A percentile compares a stretch with the other conserved stretches of the same genome.
phyloP scores from a whole-genome alignment of 495 filamentous ascomycete genomes.

The Cetradonia linearis region DNA sequence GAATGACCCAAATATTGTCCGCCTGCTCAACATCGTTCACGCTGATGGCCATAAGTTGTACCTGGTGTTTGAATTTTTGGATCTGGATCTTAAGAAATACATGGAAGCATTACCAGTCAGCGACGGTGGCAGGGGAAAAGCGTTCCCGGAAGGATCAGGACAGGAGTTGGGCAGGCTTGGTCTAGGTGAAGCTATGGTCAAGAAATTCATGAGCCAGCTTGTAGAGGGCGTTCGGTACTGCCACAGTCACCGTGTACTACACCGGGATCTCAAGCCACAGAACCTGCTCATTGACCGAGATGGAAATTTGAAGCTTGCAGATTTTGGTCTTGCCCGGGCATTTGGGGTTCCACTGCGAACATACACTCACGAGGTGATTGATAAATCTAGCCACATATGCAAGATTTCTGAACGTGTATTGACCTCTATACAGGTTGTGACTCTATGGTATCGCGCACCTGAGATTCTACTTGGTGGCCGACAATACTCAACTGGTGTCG shows the following conservation, averaged over 20 bases:
- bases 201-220: conserved; percentile 95
- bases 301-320: conserved; percentile 91
- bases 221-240: conserved; percentile 88
- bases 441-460: conserved; percentile 95
- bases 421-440: conserved; percentile 59
- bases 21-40: conserved; percentile 87
- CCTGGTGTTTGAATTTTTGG: conserved; percentile 89
- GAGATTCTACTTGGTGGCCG: conserved; percentile 95
- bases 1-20: conserved; percentile 90
- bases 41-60: conserved; percentile 95
- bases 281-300: conserved; percentile 92
- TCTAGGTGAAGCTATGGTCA: conserved; percentile 81
- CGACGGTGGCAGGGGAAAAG: conserved; percentile 81
- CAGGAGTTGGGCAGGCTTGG: conserved; percentile 60
- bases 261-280: conserved; percentile 96
- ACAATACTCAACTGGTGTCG: conserved; percentile 95
- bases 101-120: conserved; percentile 93
- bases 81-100: conserved; percentile 93
- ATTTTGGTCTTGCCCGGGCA: conserved; percentile 92
- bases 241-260: conserved; percentile 87
- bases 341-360: conserved; percentile 95
- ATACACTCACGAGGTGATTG: conserved; percentile 86
- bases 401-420: not conserved
- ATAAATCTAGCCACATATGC: not conserved
- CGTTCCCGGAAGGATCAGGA: conserved; percentile 69